Conservation (phyloP, 805 yeast species). For the Saturnispora gosingensis region DNA sequence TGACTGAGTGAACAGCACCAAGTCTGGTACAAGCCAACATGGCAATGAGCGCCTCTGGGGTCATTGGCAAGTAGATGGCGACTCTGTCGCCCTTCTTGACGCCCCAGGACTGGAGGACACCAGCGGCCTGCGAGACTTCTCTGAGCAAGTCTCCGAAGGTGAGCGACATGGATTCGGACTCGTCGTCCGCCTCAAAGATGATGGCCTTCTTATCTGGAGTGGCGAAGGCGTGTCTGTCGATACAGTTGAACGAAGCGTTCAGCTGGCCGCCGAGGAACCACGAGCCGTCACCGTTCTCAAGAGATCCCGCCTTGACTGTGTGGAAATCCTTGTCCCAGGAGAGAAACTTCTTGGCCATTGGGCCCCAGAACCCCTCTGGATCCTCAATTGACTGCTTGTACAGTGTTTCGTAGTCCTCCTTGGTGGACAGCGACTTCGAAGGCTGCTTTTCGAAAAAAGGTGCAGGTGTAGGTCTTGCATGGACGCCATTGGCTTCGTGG, state of each 20-base stretch:
- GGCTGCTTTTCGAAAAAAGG: slow-evolving; percentile 54
- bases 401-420: slow-evolving; percentile 60
- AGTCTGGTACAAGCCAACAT: slow-evolving; percentile 86
- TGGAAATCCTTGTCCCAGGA: slow-evolving; percentile 75
- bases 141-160: slow-evolving; percentile 82
- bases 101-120: slow-evolving; percentile 74
- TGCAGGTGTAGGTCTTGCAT: slow-evolving; percentile 42
- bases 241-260: slow-evolving; percentile 89
- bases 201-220: slow-evolving; percentile 80
- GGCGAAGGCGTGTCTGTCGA: slow-evolving; percentile 87
- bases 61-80: slow-evolving; percentile 96
- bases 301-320: slow-evolving; percentile 53
- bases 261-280: slow-evolving; percentile 93
- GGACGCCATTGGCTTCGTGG: slow-evolving; percentile 50
- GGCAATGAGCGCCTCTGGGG: slow-evolving; percentile 92
- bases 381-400: slow-evolving; percentile 68
- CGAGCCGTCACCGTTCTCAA: slow-evolving; percentile 70
- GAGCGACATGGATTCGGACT: slow-evolving; percentile 56
- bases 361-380: slow-evolving; percentile 76
- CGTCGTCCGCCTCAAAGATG: slow-evolving; percentile 93
- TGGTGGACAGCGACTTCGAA: slow-evolving; percentile 43
- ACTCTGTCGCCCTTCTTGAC: slow-evolving; percentile 92
- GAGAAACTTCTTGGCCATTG: slow-evolving; percentile 60
- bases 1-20: slow-evolving; percentile 94
- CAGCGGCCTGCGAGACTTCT: slow-evolving; percentile 81